Conservation (phyloP, 208 protist species). For the Leishmania turanica region DNA sequence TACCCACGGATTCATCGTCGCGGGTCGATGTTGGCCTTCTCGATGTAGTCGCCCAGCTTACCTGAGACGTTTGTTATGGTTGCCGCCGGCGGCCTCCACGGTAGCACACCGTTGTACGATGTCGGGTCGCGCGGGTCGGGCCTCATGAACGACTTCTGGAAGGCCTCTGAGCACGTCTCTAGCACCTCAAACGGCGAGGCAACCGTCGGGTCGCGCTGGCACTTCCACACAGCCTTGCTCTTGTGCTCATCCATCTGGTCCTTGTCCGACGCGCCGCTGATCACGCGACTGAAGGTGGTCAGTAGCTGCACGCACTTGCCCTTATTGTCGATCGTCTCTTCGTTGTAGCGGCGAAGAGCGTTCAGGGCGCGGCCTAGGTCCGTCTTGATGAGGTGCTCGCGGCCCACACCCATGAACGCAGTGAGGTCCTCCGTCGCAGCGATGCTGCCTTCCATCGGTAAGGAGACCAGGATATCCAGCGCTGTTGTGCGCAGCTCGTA, state of each 20-base stretch:
- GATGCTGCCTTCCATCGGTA: constrained; percentile 57
- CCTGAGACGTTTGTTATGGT: constrained; percentile 74
- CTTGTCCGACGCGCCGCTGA: constrained; percentile 25
- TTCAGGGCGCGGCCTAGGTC: constrained; percentile 77
- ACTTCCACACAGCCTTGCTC: constrained; percentile 55
- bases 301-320: constrained; percentile 72
- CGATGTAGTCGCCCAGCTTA: constrained; percentile 20
- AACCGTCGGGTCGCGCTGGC: constrained; percentile 61
- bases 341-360: constrained; percentile 52
- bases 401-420: constrained; percentile 63
- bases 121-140: constrained; percentile 81
- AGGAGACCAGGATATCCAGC: constrained; percentile 69
- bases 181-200: constrained; percentile 73
- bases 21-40: constrained; percentile 5
- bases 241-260: constrained; percentile 27
- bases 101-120: constrained; percentile 72
- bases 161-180: constrained; percentile 65
- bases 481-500: constrained; percentile 75
- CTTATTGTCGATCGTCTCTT: constrained; percentile 68
- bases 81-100: constrained; percentile 54
- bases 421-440: constrained; percentile 48
- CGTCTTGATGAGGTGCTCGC: constrained; percentile 68
- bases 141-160: constrained; percentile 63
- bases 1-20: neutral
- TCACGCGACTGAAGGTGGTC: constrained; percentile 63